phyloP scores from a whole-genome alignment of 1,284 basidiomycete genomes.

The Lignosus rhinocerotis region DNA sequence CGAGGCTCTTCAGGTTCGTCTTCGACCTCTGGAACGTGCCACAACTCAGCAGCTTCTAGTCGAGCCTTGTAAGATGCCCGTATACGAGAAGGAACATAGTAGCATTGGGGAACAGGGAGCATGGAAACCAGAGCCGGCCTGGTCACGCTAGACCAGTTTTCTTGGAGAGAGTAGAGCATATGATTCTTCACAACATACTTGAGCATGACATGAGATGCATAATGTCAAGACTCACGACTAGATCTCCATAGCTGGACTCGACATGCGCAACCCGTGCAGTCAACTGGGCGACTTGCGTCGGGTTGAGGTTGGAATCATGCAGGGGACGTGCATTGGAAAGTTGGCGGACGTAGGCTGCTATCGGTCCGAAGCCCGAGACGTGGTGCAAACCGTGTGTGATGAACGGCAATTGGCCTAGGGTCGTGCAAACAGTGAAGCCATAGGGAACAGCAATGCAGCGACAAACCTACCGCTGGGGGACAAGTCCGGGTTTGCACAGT shows the following conservation, averaged over 20 bases:
- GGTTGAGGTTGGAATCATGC: conserved; percentile 48
- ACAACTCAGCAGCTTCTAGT: conserved; percentile 63
- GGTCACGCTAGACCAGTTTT: conserved; percentile 63
- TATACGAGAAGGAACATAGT: conserved; percentile 68
- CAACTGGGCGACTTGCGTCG: conserved; percentile 49
- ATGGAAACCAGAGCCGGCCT: conserved; percentile 53
- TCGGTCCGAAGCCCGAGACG: conserved; percentile 56
- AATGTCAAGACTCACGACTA: conserved; percentile 53
- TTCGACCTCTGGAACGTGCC: conserved; percentile 51
- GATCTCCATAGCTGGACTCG: conserved; percentile 65
- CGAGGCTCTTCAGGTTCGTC: conserved; percentile 41
- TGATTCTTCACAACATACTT: conserved; percentile 41
- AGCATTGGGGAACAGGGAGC: conserved; percentile 67
- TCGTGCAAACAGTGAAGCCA: neutral
- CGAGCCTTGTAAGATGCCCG: conserved; percentile 55
- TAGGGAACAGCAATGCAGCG: conserved; percentile 4
- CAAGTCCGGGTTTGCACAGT: conserved; percentile 68
- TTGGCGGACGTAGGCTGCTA: conserved; percentile 60
- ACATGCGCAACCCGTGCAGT: conserved; percentile 65
- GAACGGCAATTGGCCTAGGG: conserved; percentile 68
- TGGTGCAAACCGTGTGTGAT: conserved; percentile 55
- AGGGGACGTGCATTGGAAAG: conserved; percentile 39
- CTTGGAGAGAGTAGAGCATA: conserved; percentile 57
- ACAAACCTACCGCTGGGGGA: conserved; percentile 70
- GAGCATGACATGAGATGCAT: neutral